Evolutionary conservation across 75 land plant genomes (phyloP), one percentile per base, ranked within the genome.

Genomic region (Cupressus sempervirens): DNA sequence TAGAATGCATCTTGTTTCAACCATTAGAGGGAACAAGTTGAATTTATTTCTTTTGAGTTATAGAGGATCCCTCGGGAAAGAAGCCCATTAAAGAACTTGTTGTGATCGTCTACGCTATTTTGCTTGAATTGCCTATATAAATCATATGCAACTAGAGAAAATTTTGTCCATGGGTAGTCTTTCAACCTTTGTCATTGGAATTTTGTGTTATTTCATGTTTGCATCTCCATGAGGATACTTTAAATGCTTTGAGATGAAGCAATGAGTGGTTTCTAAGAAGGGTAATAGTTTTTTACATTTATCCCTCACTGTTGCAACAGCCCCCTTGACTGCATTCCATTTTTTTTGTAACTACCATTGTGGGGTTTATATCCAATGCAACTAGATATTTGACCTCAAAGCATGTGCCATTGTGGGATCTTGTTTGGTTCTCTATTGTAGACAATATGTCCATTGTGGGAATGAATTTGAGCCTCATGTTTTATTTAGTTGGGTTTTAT

Each of bases 401-500:
- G 83, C 67, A 83, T 26, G 85, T 93, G 13, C 92, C 94, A 40
- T 74, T 95, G 26, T 88, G 90, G 92, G 98, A 96, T 82, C 93
- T 96, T 29, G 80, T 96, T 40, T 89, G 93, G 95, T 96, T 95
- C 86, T 93, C 98, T 6, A 50, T 96, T 79, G 93, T 95, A 34
- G 92, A 96, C 18, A 96, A 96, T 81, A 82, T 88, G 81, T 96
- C 96, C 46, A 94, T 96, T 50, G 90, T 95, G 14, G 93, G 93
- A 81, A 94, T 96, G 98, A 96, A 96, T 84, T 75, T 93, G 20
- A 94, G 98, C 83, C 96, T 96, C 67, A 93, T 94, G 96, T 91
- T 93, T 38, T 94, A 96, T 85, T 96, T 96, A 13, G 98, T 96
- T n/a, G 98, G 98, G 14, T 96, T 96, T 73, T 94, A 96, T 81